Evolutionary conservation across 805 yeast species (phyloP), one percentile per base, ranked within the genome.

Genomic region (Hanseniaspora singularis): DNA sequence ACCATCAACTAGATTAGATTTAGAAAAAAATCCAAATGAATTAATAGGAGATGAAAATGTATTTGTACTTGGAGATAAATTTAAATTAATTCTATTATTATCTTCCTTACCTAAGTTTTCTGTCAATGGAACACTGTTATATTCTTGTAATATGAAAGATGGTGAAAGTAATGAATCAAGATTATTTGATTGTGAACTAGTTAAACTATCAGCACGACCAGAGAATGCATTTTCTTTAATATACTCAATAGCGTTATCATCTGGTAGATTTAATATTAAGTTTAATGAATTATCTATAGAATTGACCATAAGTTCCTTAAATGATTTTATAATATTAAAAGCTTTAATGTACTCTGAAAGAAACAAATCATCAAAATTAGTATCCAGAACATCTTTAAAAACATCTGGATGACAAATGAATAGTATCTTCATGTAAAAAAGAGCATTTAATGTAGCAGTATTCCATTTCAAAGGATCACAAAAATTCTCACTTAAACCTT

Each of bases 391-490:
- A n/a, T 47, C 28, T 23, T 24, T 34, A 28, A 36, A 40, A 6
- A 36, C 38, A 20, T 36, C 46, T 12, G 40, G 41, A 22, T 40
- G 41, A n/a, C 36, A 33, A 4, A 33, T 14, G 12, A 28, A 33
- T 9, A 47, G 15, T 1, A 47, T 40, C 30, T 28, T 47, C 28
- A 40, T 36, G 11, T 34, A 40, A 12, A 36, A 36, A 1, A 47
- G 40, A 12, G 38, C 9, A 15, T 40, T 24, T 11, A 42, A 26
- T 12, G 50, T 20, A 12, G 40, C 41, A 16, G 40, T 32, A 28
- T 33, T 40, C 50, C 46, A 47, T 14, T 40, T 47, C 10, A 47
- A 43, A 12, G 50, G 50, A 40, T 47, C 50, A 40, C 28, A 40
- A 15, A 47, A 47, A 12, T 38, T 20, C 12, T 40, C 14, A 2